These are phyloP conservation scores for Trichoderma atrobrunneum DNA, from an alignment of 2,329 filamentous ascomycete species.

Conservation along the genomic window DNA sequence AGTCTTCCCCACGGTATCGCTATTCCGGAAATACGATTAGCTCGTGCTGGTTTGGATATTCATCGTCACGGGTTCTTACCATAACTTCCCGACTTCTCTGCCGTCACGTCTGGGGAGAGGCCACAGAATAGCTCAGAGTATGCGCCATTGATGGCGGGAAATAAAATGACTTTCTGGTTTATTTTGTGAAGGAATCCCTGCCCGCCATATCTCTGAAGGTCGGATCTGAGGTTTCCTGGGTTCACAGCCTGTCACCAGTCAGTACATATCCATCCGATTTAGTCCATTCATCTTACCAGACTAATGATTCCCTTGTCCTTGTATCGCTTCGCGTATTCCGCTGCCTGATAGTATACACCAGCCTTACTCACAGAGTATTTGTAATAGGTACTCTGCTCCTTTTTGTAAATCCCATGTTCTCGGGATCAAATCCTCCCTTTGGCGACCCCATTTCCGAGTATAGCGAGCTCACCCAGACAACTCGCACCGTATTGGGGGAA, in stretches of 20 bases:
- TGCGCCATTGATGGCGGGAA: constrained; percentile 11
- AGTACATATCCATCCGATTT: background rate
- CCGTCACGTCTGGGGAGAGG: constrained; percentile 9
- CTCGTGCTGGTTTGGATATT: too few relatives aligned
- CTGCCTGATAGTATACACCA: constrained; percentile 31
- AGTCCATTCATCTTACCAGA: constrained; percentile 12
- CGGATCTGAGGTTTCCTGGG: constrained; percentile 40
- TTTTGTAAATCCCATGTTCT: constrained; percentile 10
- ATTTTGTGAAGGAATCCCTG: background rate
- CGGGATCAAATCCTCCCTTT: background rate
- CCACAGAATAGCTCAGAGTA: constrained; percentile 18
- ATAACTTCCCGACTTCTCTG: constrained; percentile 1
- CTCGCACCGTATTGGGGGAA: constrained; percentile 25
- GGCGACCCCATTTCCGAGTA: constrained; percentile 4
- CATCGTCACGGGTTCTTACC: background rate
- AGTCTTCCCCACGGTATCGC: constrained; percentile 15
- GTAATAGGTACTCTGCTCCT: constrained; percentile 22
- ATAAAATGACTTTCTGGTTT: background rate
- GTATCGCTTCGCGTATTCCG: constrained; percentile 31
- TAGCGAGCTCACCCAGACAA: constrained; percentile 34
- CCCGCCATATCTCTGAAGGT: constrained; percentile 31
- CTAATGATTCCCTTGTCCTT: constrained; percentile 31
- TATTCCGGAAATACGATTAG: background rate
- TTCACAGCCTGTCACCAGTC: constrained; percentile 29
- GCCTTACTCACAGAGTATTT: constrained; percentile 32